Conservation (phyloP, 768 basidiomycete species). For the Mycena olivaceomarginata region DNA sequence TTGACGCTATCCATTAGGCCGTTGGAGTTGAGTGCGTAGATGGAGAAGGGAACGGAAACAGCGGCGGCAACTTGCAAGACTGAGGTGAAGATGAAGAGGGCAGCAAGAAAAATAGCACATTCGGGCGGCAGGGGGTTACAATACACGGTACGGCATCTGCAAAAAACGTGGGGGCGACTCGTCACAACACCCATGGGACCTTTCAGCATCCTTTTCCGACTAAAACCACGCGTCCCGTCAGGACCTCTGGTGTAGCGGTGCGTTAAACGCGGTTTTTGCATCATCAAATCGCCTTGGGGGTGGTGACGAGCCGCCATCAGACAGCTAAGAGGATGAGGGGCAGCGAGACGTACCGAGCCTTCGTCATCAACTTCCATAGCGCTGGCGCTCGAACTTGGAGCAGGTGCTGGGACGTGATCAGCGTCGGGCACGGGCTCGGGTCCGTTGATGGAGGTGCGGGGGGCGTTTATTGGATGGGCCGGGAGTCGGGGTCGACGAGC, state of each 20-base stretch:
- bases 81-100: not conserved
- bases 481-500: not conserved
- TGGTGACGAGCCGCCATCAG: slow-evolving; percentile 10
- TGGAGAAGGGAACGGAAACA: not conserved
- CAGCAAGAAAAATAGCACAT: slow-evolving; percentile 16
- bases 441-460: not conserved
- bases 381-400: not conserved
- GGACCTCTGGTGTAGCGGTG: slow-evolving; percentile 19
- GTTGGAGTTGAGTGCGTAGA: slow-evolving; percentile 18
- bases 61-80: not conserved
- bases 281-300: not conserved
- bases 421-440: not conserved
- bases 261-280: not conserved
- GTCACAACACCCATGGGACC: not conserved
- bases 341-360: not conserved
- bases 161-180: slow-evolving; percentile 3
- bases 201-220: not conserved
- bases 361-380: not conserved
- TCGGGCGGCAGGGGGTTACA: not conserved
- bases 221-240: slow-evolving; percentile 31
- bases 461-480: not conserved
- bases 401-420: not conserved
- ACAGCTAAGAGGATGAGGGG: not conserved
- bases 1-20: not conserved
- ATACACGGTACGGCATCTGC: not conserved